Evolutionary conservation across 73 alveolate genomes (phyloP), one percentile per base, ranked within the genome.

Genomic region (Paramecium tetraurelia): DNA sequence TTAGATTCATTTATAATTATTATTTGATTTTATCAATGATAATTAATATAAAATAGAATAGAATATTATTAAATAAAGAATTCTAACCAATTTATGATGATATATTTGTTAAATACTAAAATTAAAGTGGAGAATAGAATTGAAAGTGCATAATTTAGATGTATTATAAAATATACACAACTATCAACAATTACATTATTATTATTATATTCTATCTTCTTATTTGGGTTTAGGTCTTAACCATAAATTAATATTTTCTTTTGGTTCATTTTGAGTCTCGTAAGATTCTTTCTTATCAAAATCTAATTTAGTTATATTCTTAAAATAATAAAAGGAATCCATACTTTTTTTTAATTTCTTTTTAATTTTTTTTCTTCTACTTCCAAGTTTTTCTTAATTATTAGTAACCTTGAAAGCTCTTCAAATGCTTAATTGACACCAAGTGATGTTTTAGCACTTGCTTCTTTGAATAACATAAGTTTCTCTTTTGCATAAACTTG

Each of bases 391-490:
- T 58, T 70, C 31, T 89, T 89, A 16, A 70, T 69, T 40, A 89
- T 89, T 8, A 89, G 84, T 29, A 58, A 40, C 33, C 84, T 77
- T 31, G 92, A 59, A 4, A 89, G 11, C 12, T 84, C 75, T 27
- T 70, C 83, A 38, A 89, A 89, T 21, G 94, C 94, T 46, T 70
- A 40, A 14, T 48, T 18, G n/a, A 89, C 92, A 5, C 83, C 59
- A 18, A 71, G 46, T 12, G 92, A 7, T 0, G 94, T 71, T 50
- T 89, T 89, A 31, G 94, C 94, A 70, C 92, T 70, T n/a, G 85
- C 27, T 44, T 89, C 92, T 7, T 33, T 71, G 92, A 89, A 89
- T 71, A 40, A 50, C 92, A 89, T 89, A 18, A 41, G 44, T 50
- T 48, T 89, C 7, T 58, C 40, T 53, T 89, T 71, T 22, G 94